Percentiles rank a stretch among this genome's conserved stretches.
phyloP scores from a whole-genome alignment of 2,329 filamentous ascomycete genomes.

The Diplocarpon mali region DNA sequence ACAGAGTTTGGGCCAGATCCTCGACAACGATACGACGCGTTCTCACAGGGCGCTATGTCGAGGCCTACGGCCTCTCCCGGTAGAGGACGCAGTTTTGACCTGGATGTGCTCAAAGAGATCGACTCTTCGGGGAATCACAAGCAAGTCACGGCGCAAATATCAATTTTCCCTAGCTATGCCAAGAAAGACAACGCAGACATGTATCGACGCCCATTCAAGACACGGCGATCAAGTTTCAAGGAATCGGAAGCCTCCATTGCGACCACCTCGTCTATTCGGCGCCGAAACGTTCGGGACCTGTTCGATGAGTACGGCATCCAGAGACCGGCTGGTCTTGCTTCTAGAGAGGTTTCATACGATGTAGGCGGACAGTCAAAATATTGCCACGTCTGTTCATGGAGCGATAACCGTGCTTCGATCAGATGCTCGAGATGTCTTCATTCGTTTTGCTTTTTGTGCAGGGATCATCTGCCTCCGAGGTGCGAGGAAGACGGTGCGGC shows the following conservation, averaged over 20 bases:
- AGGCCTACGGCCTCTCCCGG: constrained; percentile 4
- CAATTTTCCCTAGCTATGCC: constrained; percentile 1
- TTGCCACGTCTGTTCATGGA: constrained; percentile 40
- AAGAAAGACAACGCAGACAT: constrained; percentile 1
- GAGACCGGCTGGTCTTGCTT: constrained; percentile 30
- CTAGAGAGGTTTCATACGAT: constrained; percentile 31
- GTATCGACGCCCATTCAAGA: constrained; percentile 4
- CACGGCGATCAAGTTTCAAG: constrained; percentile 8
- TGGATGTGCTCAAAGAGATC: constrained; percentile 4
- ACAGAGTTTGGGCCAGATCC: constrained; percentile 3
- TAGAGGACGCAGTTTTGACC: background rate
- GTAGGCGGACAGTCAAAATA: constrained; percentile 26
- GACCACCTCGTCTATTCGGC: constrained; percentile 29
- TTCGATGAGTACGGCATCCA: constrained; percentile 37
- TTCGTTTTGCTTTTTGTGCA: constrained; percentile 37
- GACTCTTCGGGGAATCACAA: constrained; percentile 10
- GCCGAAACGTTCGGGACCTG: constrained; percentile 35
- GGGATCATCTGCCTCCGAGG: constrained; percentile 2
- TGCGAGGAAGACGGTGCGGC: background rate
- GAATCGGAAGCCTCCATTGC: constrained; percentile 13
- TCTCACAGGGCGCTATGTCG: constrained; percentile 5
- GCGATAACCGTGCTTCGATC: constrained; percentile 28
- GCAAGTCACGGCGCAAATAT: constrained; percentile 12
- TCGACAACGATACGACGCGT: constrained; percentile 11
- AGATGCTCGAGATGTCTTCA: constrained; percentile 41